Conservation (phyloP, 2,329 filamentous ascomycete species). For the Ceratocystis albifundus region DNA sequence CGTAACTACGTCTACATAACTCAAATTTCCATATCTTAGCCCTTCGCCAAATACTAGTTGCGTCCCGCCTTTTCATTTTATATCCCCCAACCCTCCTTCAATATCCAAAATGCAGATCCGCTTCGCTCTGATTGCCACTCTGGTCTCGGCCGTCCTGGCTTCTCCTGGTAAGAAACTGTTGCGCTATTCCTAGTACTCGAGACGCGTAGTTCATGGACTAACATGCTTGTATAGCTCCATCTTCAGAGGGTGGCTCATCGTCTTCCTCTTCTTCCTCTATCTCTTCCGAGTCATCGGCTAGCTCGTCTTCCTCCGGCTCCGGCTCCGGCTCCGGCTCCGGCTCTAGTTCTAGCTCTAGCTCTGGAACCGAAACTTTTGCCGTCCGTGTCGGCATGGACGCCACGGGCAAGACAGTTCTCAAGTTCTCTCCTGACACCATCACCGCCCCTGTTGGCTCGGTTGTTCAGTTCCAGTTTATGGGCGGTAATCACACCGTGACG, state of each 20-base stretch:
- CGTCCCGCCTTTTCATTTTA: background rate
- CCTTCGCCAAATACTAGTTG: background rate
- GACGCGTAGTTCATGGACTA: background rate
- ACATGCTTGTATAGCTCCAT: background rate
- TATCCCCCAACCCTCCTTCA: constrained; percentile 7
- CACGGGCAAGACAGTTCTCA: constrained; percentile 41
- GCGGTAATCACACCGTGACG: constrained; percentile 65
- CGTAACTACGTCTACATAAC: constrained; percentile 17
- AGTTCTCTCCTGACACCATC: constrained; percentile 56
- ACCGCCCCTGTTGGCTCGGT: constrained; percentile 55
- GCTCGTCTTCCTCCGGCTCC: background rate
- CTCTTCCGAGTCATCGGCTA: background rate
- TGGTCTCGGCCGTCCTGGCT: constrained; percentile 35
- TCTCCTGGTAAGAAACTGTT: constrained; percentile 9
- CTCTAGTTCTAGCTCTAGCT: constrained; percentile 4
- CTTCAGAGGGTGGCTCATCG: background rate
- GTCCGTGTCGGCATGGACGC: constrained; percentile 50
- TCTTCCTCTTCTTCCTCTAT: background rate
- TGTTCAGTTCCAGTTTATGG: constrained; percentile 56
- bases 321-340: background rate
- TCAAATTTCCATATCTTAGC: background rate
- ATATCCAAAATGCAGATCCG: constrained; percentile 42
- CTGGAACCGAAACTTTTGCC: constrained; percentile 22
- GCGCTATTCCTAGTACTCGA: background rate
- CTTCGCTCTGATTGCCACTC: constrained; percentile 37